Evolutionary conservation across 208 protist genomes (phyloP), one percentile per base, ranked within the genome.

Genomic region (Leishmania braziliensis): DNA sequence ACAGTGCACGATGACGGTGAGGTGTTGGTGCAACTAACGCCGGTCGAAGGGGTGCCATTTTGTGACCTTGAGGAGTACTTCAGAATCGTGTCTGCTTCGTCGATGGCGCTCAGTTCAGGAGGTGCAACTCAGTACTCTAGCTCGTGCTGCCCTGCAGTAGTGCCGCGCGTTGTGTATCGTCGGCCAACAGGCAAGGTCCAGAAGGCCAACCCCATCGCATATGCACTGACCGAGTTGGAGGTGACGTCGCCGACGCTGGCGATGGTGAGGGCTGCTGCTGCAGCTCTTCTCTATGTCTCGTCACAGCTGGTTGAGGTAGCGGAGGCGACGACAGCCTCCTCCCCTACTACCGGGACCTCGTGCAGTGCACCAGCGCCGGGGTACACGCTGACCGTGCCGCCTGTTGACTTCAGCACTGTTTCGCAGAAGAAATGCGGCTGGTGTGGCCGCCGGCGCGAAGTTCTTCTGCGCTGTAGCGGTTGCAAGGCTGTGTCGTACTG

Each of bases 401-500:
- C 82, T 20, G 71, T 84, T 3, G 79, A 79, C 54, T 71, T 84
- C 1, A 46, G 75, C 39, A 10, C 78, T 51, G 36, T 86, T 36
- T 73, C 79, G 20, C 8, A 51, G 56, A 71, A 75, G 29, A 74
- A 77, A 56, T 97, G 93, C 81, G 78, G 88, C 4, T 97, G 89
- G 92, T 97, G 93, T 82, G 83, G 83, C 23, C 90, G 93, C 16
- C 75, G 85, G 33, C 89, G 91, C 9, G 80, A 93, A 82, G 84
- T 79, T 83, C 85, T 96, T 53, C 78, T 91, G 72, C 91, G 91
- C 48, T 97, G 94, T 75, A 84, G 91, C 54, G 86, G 84, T 16
- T 97, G 94, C 79, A 89, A 88, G 54, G 85, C 91, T 2, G 90
- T 94, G 12, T 83, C 82, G 85, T 97, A 97, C 78, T 97, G 94